Base-by-base conservation (phyloP, 805 yeast genomes). In the Yamadazyma akitaensis region DNA sequence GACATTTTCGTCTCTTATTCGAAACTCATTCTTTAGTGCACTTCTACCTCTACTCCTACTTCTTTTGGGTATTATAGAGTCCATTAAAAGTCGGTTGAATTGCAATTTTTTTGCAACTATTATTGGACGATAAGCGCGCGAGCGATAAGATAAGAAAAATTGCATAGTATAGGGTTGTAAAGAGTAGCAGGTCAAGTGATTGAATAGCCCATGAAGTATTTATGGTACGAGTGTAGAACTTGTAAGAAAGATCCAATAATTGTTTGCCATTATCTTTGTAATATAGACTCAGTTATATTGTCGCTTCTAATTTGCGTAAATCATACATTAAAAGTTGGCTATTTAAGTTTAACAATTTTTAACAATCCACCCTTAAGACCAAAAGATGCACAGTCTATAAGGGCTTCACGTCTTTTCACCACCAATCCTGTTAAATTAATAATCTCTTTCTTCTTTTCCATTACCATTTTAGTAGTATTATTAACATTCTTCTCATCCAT, bases 351-450 rank as follows among this genome's bases (percentile, higher is more conserved):
- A 17, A 26, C 25, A 14, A 38, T 38, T 46, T 49, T 51, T 40
- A 68, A 51, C 11, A 58, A 49, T 1, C 68, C 67, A 40, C 70
- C 72, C 11, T 57, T 57, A 21, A 79, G 54, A 5, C 76, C 78
- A 34, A 61, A 60, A 14, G 64, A 62, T 2, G 80, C 79, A 50
- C 71, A 69, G 18, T 74, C 73, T 13, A 79, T 60, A 45, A 79
- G 60, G 28, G 68, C 57, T 45, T 57, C 57, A 43, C 75, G 68
- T 35, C 82, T 62, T 35, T 65, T 64, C 35, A 54, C 53, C 25
- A 78, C 73, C 49, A 75, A 66, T 16, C 72, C 63, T 21, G 77
- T 67, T 51, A 72, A 60, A 46, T 75, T 72, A 40, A 76, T 62
- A 25, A 79, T 64, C 37, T 64, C 64, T 12, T 59, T 53, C 54